Percentiles rank a stretch among this genome's conserved stretches.
These are phyloP conservation scores for Corinectria fuckeliana DNA, from an alignment of 2,329 filamentous ascomycete genomes.

Conservation along the genomic window DNA sequence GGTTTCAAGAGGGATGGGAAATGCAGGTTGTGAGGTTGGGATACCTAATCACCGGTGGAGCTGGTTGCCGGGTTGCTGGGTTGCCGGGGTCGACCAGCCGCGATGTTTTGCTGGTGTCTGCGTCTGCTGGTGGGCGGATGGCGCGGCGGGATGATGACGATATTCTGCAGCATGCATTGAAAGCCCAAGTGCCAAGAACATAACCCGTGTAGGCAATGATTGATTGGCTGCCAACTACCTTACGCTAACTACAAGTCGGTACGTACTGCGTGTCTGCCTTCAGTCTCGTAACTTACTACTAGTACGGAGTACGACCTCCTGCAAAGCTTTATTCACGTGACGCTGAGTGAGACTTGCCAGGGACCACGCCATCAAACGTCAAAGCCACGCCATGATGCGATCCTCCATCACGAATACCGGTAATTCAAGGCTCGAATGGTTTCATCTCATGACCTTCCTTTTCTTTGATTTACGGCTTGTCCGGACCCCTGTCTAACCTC, in stretches of 20 bases:
- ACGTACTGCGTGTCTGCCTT: too few relatives aligned
- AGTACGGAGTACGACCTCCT: too few relatives aligned
- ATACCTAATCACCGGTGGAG: too few relatives aligned
- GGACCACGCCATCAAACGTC: slow-evolving; percentile 9
- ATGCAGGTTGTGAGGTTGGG: too few relatives aligned
- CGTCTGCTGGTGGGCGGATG: slow-evolving; percentile 6
- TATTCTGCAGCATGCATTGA: slow-evolving; percentile 9
- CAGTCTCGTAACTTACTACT: too few relatives aligned
- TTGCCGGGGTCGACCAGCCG: not conserved
- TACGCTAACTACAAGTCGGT: not conserved
- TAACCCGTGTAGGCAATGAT: slow-evolving; percentile 1
- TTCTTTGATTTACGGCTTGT: not conserved
- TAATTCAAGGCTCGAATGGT: not conserved
- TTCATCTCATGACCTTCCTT: not conserved
- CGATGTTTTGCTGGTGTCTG: not conserved
- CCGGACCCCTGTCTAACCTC: not conserved
- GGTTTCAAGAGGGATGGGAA: too few relatives aligned
- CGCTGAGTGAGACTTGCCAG: not conserved
- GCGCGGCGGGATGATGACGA: slow-evolving; percentile 10
- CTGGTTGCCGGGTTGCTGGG: too few relatives aligned
- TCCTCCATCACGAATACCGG: slow-evolving; percentile 1
- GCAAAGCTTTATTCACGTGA: slow-evolving; percentile 4
- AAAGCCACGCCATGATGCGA: slow-evolving; percentile 9
- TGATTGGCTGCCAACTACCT: not conserved
- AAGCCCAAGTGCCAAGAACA: slow-evolving; percentile 5